These are phyloP conservation scores for Parathielavia appendiculata DNA, from an alignment of 495 filamentous ascomycete species.

Conservation along the genomic window DNA sequence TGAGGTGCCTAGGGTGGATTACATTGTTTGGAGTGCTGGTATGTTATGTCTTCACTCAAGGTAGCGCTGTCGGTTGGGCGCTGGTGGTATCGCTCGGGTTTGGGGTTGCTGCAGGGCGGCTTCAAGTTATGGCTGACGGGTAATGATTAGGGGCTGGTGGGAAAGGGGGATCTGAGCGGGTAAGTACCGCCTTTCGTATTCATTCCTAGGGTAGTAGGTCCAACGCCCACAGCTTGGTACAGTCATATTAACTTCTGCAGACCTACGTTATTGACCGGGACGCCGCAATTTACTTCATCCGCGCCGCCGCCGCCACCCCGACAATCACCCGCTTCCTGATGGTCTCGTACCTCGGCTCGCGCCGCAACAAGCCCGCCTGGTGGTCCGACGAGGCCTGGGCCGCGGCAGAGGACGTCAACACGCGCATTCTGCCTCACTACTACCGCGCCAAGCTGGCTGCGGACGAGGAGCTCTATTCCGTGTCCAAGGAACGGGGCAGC, in stretches of 20 bases:
- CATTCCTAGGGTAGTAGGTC: too few species aligned
- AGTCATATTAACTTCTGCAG: slow-evolving; percentile 17
- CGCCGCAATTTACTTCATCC: slow-evolving; percentile 66
- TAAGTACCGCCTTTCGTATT: too few species aligned
- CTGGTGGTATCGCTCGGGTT: not conserved
- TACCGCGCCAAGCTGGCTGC: slow-evolving; percentile 70
- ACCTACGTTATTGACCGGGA: slow-evolving; percentile 56
- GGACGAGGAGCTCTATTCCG: slow-evolving; percentile 64
- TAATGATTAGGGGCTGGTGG: slow-evolving; percentile 59
- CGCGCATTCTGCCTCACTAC: slow-evolving; percentile 56
- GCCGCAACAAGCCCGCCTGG: slow-evolving; percentile 58
- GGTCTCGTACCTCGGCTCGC: slow-evolving; percentile 61
- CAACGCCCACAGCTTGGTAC: too few species aligned
- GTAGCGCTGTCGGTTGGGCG: too few species aligned
- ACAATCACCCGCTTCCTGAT: slow-evolving; percentile 68
- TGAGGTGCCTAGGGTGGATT: slow-evolving; percentile 53
- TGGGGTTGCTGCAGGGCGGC: not conserved
- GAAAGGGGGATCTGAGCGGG: slow-evolving; percentile 60
- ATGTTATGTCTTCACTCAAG: slow-evolving; percentile 19
- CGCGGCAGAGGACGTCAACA: slow-evolving; percentile 46
- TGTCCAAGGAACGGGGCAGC: slow-evolving; percentile 36
- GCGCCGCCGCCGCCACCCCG: slow-evolving; percentile 53
- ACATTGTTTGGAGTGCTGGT: slow-evolving; percentile 78
- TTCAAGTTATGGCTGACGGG: not conserved
- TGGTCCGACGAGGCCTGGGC: slow-evolving; percentile 59